phyloP scores from a whole-genome alignment of 371 early-diverging fungal genomes.

The Thermomucor indicae-seudaticae region DNA sequence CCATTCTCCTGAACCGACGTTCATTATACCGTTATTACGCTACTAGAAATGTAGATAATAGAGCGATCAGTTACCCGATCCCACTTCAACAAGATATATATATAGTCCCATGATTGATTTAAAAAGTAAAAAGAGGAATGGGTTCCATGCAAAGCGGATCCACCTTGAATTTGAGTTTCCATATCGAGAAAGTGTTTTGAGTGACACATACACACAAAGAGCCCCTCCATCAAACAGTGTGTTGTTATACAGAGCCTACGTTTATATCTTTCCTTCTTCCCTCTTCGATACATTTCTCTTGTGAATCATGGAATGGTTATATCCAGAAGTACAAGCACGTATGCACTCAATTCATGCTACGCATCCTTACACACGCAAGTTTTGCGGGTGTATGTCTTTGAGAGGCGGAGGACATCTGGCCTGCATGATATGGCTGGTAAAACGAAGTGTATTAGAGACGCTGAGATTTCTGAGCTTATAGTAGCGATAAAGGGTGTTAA shows the following conservation, averaged over 20 bases:
- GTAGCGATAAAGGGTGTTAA: constrained; percentile 9
- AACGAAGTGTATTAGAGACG: not conserved
- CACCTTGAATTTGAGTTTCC: too few species aligned
- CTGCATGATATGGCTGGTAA: constrained; percentile 19
- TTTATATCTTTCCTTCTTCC: not conserved
- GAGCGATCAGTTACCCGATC: too few species aligned
- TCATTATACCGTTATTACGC: not conserved
- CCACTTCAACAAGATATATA: too few species aligned
- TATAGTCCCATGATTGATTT: too few species aligned
- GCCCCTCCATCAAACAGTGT: too few species aligned
- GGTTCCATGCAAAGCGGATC: too few species aligned
- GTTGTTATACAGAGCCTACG: not conserved
- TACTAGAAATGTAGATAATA: not conserved
- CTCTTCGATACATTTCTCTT: not conserved
- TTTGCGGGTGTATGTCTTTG: constrained; percentile 22
- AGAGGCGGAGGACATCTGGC: constrained; percentile 14
- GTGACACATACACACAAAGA: too few species aligned
- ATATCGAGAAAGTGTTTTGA: too few species aligned
- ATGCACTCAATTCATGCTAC: constrained; percentile 11
- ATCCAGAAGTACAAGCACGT: constrained; percentile 7
- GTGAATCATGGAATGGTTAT: constrained; percentile 4
- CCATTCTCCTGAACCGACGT: constrained; percentile 4
- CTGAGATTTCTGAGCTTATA: not conserved
- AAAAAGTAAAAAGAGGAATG: too few species aligned
- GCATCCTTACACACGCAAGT: constrained; percentile 20